A percentile compares a stretch with the other conserved stretches of the same genome.
Conservation (phyloP, 805 yeast genomes). For the Ogataea neopini region DNA sequence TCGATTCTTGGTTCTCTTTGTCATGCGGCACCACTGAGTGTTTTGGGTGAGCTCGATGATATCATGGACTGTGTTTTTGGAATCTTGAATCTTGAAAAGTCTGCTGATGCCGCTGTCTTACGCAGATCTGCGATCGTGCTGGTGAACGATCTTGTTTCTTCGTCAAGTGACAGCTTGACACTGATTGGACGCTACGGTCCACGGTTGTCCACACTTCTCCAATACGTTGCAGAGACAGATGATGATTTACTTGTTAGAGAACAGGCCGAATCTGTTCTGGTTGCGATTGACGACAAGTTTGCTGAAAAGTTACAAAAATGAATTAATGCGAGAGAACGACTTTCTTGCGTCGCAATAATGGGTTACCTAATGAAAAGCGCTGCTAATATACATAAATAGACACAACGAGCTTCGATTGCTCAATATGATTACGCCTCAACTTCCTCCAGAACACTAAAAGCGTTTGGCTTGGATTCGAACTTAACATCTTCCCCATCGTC, state of each 20-base stretch:
- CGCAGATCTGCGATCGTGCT: conserved; percentile 76
- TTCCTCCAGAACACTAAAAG: conserved; percentile 29
- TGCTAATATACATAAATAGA: conserved; percentile 1
- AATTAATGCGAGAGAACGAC: not conserved
- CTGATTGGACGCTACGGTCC: conserved; percentile 51
- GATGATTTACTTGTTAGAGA: conserved; percentile 60
- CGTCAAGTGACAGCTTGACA: conserved; percentile 42
- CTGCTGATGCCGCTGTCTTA: conserved; percentile 51
- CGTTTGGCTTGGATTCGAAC: conserved; percentile 21
- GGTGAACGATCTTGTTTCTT: conserved; percentile 57
- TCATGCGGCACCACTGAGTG: conserved; percentile 55
- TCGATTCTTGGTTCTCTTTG: conserved; percentile 78
- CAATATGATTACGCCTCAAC: conserved; percentile 26
- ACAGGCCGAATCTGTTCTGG: conserved; percentile 47
- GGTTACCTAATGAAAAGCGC: not conserved
- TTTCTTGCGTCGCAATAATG: not conserved
- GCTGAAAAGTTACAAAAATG: conserved; percentile 11
- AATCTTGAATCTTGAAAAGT: conserved; percentile 58
- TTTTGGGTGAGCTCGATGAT: conserved; percentile 49
- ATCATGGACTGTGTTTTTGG: conserved; percentile 79
- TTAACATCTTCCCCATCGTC: conserved; percentile 13
- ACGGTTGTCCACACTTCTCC: conserved; percentile 43
- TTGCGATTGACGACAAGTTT: conserved; percentile 31
- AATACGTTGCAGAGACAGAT: conserved; percentile 49
- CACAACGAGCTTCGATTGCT: not conserved